phyloP scores from a whole-genome alignment of 2,329 filamentous ascomycete genomes.

The Pseudogymnoascus sp. region DNA sequence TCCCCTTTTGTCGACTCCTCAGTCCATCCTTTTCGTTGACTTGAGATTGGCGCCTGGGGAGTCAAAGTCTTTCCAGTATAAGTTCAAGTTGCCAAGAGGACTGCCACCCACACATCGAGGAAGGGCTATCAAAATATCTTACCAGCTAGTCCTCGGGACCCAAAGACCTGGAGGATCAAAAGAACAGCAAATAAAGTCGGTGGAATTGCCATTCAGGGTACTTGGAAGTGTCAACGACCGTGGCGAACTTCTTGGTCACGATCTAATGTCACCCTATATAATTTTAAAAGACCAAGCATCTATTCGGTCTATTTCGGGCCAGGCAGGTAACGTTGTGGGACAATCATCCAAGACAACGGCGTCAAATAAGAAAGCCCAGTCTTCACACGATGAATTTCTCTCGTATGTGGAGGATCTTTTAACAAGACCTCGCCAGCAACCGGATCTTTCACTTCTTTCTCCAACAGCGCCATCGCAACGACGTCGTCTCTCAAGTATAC shows the following conservation, averaged over 20 bases:
- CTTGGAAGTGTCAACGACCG: conserved; percentile 85
- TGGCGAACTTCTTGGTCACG: conserved; percentile 84
- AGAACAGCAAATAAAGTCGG: conserved; percentile 78
- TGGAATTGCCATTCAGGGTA: conserved; percentile 87
- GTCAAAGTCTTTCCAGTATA: conserved; percentile 78
- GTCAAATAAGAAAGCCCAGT: conserved; percentile 27
- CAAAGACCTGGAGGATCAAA: conserved; percentile 72
- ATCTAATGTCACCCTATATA: conserved; percentile 90
- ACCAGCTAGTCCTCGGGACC: conserved; percentile 84
- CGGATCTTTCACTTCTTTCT: conserved; percentile 57
- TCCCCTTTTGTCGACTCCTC: conserved; percentile 86
- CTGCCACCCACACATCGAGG: conserved; percentile 88
- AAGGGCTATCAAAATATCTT: conserved; percentile 87
- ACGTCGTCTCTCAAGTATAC: conserved; percentile 46
- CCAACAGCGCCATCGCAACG: conserved; percentile 53
- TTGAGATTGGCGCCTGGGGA: conserved; percentile 80
- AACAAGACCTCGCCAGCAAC: conserved; percentile 46
- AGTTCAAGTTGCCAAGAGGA: conserved; percentile 76
- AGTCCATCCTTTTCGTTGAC: conserved; percentile 94
- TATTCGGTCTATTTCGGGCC: conserved; percentile 22
- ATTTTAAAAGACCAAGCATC: conserved; percentile 72
- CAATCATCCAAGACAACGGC: conserved; percentile 12
- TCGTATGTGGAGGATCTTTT: conserved; percentile 70
- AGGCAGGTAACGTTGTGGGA: conserved; percentile 14
- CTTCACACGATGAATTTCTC: conserved; percentile 57